Percentiles rank a stretch among this genome's conserved stretches.
phyloP scores from a whole-genome alignment of 2,329 filamentous ascomycete species.

The Fusarium neocosmosporiellum region DNA sequence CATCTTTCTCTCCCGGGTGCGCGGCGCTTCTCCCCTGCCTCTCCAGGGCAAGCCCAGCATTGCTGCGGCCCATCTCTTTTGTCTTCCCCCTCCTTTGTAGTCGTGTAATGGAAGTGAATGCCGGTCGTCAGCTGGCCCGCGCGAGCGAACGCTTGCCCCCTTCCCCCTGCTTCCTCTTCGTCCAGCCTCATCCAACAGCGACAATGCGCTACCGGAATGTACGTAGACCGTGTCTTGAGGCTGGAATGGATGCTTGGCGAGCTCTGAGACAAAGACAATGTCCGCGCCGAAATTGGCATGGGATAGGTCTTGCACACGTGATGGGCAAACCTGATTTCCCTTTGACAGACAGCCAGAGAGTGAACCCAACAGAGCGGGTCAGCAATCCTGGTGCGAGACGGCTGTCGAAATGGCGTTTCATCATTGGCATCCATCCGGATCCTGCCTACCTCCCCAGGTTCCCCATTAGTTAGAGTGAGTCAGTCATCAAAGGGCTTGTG shows the following conservation, averaged over 20 bases:
- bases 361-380: slow-evolving; percentile 3
- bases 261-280: slow-evolving; percentile 53
- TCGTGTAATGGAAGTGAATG: slow-evolving; percentile 13
- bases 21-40: slow-evolving; percentile 23
- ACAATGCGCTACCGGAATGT: slow-evolving; percentile 48
- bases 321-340: slow-evolving; percentile 24
- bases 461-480: background rate
- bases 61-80: slow-evolving; percentile 14
- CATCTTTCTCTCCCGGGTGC: slow-evolving; percentile 18
- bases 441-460: background rate
- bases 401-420: slow-evolving; percentile 25
- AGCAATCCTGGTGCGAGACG: slow-evolving; percentile 20
- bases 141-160: slow-evolving; percentile 13
- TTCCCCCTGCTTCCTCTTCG: slow-evolving; percentile 5
- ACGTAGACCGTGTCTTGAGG: slow-evolving; percentile 25
- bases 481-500: slow-evolving; percentile 32
- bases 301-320: slow-evolving; percentile 37
- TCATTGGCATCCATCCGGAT: background rate
- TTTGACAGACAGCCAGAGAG: background rate
- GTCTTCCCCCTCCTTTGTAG: slow-evolving; percentile 6
- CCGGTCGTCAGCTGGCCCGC: slow-evolving; percentile 30
- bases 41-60: background rate
- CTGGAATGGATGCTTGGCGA: slow-evolving; percentile 51
- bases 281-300: slow-evolving; percentile 41
- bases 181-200: slow-evolving; percentile 48